Evolutionary conservation across 2,329 filamentous ascomycete genomes (phyloP).

Genomic region (Aureobasidium sp.): DNA sequence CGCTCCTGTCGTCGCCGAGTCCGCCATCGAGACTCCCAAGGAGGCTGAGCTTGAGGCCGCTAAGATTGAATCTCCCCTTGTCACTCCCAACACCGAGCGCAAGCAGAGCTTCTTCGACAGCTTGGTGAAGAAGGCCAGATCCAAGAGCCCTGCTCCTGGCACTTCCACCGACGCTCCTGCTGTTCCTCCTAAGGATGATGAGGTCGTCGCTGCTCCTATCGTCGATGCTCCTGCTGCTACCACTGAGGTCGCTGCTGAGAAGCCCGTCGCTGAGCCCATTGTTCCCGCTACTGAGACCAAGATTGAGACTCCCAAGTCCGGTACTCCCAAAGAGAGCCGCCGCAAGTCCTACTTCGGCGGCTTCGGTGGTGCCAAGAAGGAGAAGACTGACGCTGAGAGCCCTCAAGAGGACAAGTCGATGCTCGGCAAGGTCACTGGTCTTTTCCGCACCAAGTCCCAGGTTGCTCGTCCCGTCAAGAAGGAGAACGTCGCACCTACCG

Average conservation of each 20-base stretch:
- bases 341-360: constrained; percentile 18
- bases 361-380: constrained; percentile 15
- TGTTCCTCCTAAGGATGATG: constrained; percentile 18
- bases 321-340: constrained; percentile 15
- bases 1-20: constrained; percentile 17
- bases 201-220: constrained; percentile 14
- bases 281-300: constrained; percentile 9
- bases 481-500: constrained; percentile 27
- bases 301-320: constrained; percentile 10
- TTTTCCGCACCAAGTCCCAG: constrained; percentile 34
- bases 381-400: constrained; percentile 20
- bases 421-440: constrained; percentile 21
- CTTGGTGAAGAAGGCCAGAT: constrained; percentile 14
- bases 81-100: constrained; percentile 14
- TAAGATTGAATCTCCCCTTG: constrained; percentile 11
- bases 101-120: constrained; percentile 16
- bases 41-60: constrained; percentile 16
- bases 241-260: constrained; percentile 15
- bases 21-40: constrained; percentile 17
- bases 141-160: constrained; percentile 15
- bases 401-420: constrained; percentile 17
- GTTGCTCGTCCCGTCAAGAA: constrained; percentile 29
- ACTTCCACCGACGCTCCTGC: constrained; percentile 13
- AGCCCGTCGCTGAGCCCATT: constrained; percentile 12
- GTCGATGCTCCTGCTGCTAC: constrained; percentile 16